phyloP scores from a whole-genome alignment of 306 rosid genomes.

The Castanea sativa region DNA sequence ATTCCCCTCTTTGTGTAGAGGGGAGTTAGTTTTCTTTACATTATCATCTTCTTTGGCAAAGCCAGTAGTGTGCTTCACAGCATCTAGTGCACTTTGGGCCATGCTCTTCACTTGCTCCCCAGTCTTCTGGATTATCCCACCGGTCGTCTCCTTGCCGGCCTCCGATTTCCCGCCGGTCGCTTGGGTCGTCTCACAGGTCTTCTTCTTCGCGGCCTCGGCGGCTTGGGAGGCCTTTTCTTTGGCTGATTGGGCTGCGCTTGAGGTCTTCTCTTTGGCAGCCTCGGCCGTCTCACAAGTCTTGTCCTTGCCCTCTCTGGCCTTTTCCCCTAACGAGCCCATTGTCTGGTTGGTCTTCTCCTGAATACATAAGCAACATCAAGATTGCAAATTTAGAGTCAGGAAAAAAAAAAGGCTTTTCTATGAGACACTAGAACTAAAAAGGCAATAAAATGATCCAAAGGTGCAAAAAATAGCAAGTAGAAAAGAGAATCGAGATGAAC shows the following conservation, averaged over 20 bases:
- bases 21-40: not conserved
- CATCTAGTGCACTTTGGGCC: constrained; percentile 55
- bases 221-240: constrained; percentile 17
- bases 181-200: constrained; percentile 35
- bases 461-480: no score
- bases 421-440: no score
- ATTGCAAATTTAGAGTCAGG: not conserved
- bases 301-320: constrained; percentile 22
- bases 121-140: constrained; percentile 45
- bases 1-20: not conserved
- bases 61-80: constrained; percentile 57
- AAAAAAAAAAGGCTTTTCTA: not conserved
- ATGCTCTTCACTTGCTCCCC: constrained; percentile 55
- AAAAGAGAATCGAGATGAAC: no score
- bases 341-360: constrained; percentile 48
- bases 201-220: not conserved
- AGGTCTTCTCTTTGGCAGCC: constrained; percentile 25
- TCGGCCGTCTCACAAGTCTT: constrained; percentile 21
- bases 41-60: constrained; percentile 29
- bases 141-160: constrained; percentile 26
- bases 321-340: constrained; percentile 11
- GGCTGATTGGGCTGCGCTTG: constrained; percentile 14
- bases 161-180: constrained; percentile 28
- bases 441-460: no score
- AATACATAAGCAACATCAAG: not conserved